Percentiles rank a stretch among this genome's conserved stretches.
These are phyloP conservation scores for Hanseniaspora pseudoguilliermondii DNA, from an alignment of 805 yeast genomes.

Conservation along the genomic window DNA sequence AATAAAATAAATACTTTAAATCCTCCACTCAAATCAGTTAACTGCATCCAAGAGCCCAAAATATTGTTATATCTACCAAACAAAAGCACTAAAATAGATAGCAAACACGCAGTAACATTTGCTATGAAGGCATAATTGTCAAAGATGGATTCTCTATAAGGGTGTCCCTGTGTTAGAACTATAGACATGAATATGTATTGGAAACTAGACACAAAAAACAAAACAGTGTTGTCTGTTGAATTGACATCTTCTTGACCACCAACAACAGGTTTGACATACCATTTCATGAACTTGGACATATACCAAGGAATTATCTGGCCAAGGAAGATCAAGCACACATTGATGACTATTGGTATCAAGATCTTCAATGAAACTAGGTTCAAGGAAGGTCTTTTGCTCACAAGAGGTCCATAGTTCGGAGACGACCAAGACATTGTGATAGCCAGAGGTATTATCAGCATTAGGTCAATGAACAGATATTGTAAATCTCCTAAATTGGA, in stretches of 20 bases:
- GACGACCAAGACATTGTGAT: conserved; percentile 96
- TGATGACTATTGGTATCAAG: conserved; percentile 67
- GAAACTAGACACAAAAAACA: conserved; percentile 70
- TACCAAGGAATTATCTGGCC: conserved; percentile 66
- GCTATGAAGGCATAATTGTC: conserved; percentile 59
- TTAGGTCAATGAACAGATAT: conserved; percentile 83
- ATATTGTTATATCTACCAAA: conserved; percentile 34
- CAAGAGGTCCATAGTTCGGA: conserved; percentile 43
- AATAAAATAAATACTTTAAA: conserved; percentile 43
- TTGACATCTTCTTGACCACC: conserved; percentile 72
- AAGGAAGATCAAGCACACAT: conserved; percentile 46
- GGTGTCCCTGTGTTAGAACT: conserved; percentile 83
- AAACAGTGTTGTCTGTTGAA: conserved; percentile 78
- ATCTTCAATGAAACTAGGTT: conserved; percentile 83
- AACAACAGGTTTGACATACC: conserved; percentile 74
- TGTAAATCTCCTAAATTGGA: conserved; percentile 94
- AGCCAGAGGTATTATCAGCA: conserved; percentile 85
- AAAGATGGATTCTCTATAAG: conserved; percentile 67
- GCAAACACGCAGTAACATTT: conserved; percentile 41
- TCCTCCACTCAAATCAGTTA: conserved; percentile 43
- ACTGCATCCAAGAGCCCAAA: conserved; percentile 62
- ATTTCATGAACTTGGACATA: conserved; percentile 40
- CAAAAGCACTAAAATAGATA: conserved; percentile 36
- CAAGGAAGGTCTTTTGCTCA: conserved; percentile 78
- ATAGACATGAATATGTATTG: conserved; percentile 80